These are phyloP conservation scores for Radiomyces spectabilis DNA, from an alignment of 192 early-diverging fungal genomes.

Conservation along the genomic window DNA sequence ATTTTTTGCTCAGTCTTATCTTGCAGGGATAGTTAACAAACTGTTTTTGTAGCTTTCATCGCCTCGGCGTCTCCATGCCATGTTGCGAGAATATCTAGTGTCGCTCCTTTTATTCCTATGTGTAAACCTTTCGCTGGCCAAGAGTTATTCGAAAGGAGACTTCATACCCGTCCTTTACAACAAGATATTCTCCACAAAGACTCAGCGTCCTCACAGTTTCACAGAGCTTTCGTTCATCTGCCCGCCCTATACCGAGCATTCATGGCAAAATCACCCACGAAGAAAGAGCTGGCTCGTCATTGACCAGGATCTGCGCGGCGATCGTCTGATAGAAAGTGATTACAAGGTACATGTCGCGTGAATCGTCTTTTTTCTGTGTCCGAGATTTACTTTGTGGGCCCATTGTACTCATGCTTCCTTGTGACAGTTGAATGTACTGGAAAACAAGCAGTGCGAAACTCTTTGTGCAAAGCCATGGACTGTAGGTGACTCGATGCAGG, in stretches of 20 bases:
- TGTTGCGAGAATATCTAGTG: too few species aligned
- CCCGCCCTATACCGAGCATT: constrained; percentile 24
- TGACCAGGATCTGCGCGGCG: constrained; percentile 65
- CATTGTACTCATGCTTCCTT: background rate
- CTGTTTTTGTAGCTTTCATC: too few species aligned
- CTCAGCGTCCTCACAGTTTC: constrained; percentile 58
- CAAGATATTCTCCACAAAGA: constrained; percentile 63
- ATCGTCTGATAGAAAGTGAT: constrained; percentile 45
- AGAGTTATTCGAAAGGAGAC: constrained; percentile 32
- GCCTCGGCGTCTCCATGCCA: too few species aligned
- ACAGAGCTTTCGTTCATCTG: constrained; percentile 60
- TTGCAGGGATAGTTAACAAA: too few species aligned
- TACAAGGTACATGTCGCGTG: constrained; percentile 9
- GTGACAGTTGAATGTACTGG: constrained; percentile 6
- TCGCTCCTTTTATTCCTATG: too few species aligned
- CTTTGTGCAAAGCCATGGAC: constrained; percentile 13
- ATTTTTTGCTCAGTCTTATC: too few species aligned
- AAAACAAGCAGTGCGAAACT: constrained; percentile 6
- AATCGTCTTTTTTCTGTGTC: background rate
- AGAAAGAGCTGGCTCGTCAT: constrained; percentile 33
- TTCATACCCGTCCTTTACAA: constrained; percentile 55
- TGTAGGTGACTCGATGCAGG: constrained; percentile 19
- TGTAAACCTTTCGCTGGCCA: background rate
- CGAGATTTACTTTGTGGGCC: background rate
- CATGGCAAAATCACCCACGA: background rate